Conservation (phyloP, 1,284 basidiomycete species). For the Cutaneotrichosporon cyanovorans region DNA sequence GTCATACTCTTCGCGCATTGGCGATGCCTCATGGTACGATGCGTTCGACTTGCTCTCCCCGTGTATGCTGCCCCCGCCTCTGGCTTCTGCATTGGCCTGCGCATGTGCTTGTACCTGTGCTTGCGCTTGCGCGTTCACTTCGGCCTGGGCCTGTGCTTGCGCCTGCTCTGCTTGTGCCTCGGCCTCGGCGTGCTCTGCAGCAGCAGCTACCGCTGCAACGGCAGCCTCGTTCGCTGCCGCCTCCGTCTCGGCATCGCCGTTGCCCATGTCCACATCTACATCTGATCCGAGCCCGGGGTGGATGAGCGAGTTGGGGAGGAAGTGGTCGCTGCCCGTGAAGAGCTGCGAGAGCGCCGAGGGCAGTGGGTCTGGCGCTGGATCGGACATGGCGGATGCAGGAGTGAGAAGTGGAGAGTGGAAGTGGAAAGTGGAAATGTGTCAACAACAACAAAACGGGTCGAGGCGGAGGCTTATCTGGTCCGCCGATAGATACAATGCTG, state of each 20-base stretch:
- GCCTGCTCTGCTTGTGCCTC: background rate
- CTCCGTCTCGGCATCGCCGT: background rate
- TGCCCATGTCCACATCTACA: background rate
- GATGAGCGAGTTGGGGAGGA: conserved; percentile 11
- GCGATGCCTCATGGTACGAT: background rate
- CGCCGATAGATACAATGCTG: too few species aligned
- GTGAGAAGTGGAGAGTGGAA: background rate
- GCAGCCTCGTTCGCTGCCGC: background rate
- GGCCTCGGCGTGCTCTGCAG: background rate
- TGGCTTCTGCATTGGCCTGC: background rate
- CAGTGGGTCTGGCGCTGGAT: conserved; percentile 8
- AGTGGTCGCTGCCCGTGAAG: conserved; percentile 13
- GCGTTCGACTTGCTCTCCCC: too few species aligned
- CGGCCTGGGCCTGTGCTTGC: background rate
- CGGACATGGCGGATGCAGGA: conserved; percentile 9
- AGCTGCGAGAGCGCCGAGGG: conserved; percentile 13
- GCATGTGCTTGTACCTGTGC: background rate
- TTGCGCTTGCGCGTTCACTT: background rate
- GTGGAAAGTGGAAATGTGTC: background rate
- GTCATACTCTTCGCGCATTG: too few species aligned
- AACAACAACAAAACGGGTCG: background rate
- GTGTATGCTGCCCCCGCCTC: background rate
- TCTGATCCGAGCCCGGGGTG: conserved; percentile 3
- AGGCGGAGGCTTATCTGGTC: too few species aligned
- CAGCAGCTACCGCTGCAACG: background rate